Evolutionary conservation across 352 stramenopile species (phyloP), one percentile per base, ranked within the genome.

Genomic region (Paralagenidium karlingii): DNA sequence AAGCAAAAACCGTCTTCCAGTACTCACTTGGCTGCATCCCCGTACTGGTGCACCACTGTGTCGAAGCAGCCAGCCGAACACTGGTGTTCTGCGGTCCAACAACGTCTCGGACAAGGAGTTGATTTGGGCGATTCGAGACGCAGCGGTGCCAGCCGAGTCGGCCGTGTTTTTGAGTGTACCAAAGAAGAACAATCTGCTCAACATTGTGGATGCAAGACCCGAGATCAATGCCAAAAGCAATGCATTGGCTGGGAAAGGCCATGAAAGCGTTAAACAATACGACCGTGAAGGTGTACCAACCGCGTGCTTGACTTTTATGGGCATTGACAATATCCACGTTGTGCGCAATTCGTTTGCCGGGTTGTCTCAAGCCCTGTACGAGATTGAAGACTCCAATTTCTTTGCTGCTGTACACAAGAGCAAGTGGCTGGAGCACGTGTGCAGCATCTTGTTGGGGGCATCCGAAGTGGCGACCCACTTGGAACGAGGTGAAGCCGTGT

Each of bases 51-150:
- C 86, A 1, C 80, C 78, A 24, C 66, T 99, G 31, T 98, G 90
- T 63, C 69, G 95, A 16, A 94, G 69, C 28, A 90, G 85, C 24
- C 94, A 98, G 51, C 95, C 95, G 1, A 97, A 97, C 53, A 94
- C 96, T 1, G 95, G 95, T 18, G 63, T 99, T 8, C 55, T 96
- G 26, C 88, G 92, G 12, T 96, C 92, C 62, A 94, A 75, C 20
- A 95, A 79, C 43, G 47, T 63, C 7, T 73, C 84, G 15, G 95
- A 99, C 53, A 80, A 96, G 29, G 79, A 77, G 11, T 49, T 96
- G n/a, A 78, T 96, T 10, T 86, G 78, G 65, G 68, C 73, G 5
- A 81, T 91, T 41, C 62, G 87, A 16, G 88, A 96, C 34, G 68
- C 66, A 20, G 76, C 62, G 15, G 68, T 83, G 47, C 50, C 67